Conservation (phyloP, 768 basidiomycete genomes). For the Podaxis sp. region DNA sequence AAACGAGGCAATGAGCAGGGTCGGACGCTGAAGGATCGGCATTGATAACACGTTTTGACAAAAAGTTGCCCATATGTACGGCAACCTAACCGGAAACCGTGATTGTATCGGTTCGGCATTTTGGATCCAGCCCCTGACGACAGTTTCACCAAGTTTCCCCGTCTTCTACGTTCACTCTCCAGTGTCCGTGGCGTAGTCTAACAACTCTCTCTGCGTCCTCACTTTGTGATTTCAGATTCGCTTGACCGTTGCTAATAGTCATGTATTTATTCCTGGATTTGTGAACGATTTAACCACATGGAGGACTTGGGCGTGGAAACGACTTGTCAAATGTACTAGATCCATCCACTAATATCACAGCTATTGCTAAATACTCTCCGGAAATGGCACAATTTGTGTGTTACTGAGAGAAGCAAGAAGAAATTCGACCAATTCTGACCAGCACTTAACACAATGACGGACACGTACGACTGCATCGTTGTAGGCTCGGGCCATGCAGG, state of each 20-base stretch:
- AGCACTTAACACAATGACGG: conserved; percentile 4
- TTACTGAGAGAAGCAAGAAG: too few relatives aligned
- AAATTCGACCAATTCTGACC: background rate
- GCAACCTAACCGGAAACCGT: background rate
- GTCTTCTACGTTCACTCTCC: background rate
- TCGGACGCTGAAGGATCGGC: too few relatives aligned
- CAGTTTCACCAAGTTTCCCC: background rate
- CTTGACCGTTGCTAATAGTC: too few relatives aligned
- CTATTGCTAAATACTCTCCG: background rate
- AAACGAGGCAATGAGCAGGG: too few relatives aligned
- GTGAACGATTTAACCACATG: background rate
- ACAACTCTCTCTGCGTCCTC: too few relatives aligned
- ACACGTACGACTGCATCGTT: conserved; percentile 54
- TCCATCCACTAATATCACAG: background rate
- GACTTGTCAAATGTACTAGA: background rate
- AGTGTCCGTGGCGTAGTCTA: too few relatives aligned
- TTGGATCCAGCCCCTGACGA: background rate
- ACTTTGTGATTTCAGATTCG: too few relatives aligned
- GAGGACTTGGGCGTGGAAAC: background rate
- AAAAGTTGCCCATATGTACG: background rate
- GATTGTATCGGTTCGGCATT: background rate
- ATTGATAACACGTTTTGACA: too few relatives aligned
- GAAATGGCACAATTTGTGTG: background rate
- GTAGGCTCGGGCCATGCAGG: conserved; percentile 70
- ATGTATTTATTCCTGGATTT: too few relatives aligned